These are phyloP conservation scores for Betula pendula DNA, from an alignment of 306 rosid genomes.

Conservation along the genomic window DNA sequence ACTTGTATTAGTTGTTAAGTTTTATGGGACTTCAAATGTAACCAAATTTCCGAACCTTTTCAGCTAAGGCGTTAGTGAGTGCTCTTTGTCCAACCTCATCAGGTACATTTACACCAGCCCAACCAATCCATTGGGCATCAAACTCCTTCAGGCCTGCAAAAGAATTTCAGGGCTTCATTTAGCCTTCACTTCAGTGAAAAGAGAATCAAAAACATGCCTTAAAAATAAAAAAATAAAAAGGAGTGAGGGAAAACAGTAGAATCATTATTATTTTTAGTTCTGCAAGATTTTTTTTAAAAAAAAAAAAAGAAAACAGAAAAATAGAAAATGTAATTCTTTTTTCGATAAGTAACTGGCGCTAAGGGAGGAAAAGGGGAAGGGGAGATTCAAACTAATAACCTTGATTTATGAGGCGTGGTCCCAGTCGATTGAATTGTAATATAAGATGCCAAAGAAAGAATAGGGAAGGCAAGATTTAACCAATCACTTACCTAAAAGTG, in stretches of 20 bases:
- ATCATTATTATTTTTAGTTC: constrained; percentile 20
- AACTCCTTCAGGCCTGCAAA: constrained; percentile 91
- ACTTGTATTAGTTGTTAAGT: constrained; percentile 10
- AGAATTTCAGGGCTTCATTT: constrained; percentile 34
- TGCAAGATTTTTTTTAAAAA: no score
- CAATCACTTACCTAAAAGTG: constrained; percentile 76
- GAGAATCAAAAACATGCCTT: constrained; percentile 10
- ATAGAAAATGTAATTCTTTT: background rate
- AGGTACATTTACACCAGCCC: constrained; percentile 96
- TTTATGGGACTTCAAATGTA: constrained; percentile 14
- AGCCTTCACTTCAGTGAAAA: constrained; percentile 21
- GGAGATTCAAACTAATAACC: no score
- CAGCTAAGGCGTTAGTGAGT: constrained; percentile 80
- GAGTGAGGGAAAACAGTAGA: background rate
- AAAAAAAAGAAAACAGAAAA: background rate
- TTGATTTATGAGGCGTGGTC: background rate
- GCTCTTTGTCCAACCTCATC: constrained; percentile 79
- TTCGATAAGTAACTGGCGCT: no score
- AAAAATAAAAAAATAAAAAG: constrained; percentile 3
- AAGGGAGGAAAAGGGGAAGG: no score
- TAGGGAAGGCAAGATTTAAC: constrained; percentile 27
- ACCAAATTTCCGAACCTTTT: constrained; percentile 63
- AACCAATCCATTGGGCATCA: constrained; percentile 96
- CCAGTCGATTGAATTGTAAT: constrained; percentile 3
- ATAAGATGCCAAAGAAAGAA: constrained; percentile 19